Conservation (phyloP, 225 moss, liverwort and hornwort genomes). For the Physcomitrium patens region DNA sequence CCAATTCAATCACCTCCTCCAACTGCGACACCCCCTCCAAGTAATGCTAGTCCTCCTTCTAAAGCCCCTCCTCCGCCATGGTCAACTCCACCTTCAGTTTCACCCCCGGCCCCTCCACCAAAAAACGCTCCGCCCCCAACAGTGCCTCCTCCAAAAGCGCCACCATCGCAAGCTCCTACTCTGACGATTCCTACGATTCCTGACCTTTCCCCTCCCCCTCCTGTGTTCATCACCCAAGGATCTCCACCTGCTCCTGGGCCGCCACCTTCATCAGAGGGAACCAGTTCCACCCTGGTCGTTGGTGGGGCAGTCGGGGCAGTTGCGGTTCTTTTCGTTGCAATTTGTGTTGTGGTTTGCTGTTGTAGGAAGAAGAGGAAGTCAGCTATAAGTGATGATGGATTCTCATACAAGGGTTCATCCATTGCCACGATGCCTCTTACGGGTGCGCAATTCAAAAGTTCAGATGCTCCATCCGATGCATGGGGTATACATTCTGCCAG, state of each 20-base stretch:
- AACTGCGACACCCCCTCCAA: not conserved
- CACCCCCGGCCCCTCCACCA: slow-evolving; percentile 9
- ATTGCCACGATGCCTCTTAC: slow-evolving; percentile 52
- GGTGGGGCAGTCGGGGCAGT: slow-evolving; percentile 32
- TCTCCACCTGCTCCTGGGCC: slow-evolving; percentile 10
- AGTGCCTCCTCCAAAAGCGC: slow-evolving; percentile 11
- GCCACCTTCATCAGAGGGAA: not conserved
- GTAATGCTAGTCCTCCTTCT: slow-evolving; percentile 6
- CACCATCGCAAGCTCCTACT: slow-evolving; percentile 29
- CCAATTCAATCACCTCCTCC: not conserved
- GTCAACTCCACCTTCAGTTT: not conserved
- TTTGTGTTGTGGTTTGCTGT: slow-evolving; percentile 31
- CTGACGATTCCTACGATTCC: slow-evolving; percentile 31
- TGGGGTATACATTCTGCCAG: slow-evolving; percentile 42
- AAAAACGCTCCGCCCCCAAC: not conserved
- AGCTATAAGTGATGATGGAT: slow-evolving; percentile 25
- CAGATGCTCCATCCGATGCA: slow-evolving; percentile 34
- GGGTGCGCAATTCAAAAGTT: slow-evolving; percentile 38
- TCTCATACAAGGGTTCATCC: slow-evolving; percentile 42
- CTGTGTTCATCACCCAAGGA: not conserved
- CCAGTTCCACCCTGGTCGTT: not conserved
- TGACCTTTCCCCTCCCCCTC: slow-evolving; percentile 23
- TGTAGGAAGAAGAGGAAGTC: slow-evolving; percentile 36
- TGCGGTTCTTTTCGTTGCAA: slow-evolving; percentile 28
- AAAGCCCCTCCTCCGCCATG: slow-evolving; percentile 17